Evolutionary conservation across 768 basidiomycete species (phyloP).

Genomic region (Tephrocybe sp.): DNA sequence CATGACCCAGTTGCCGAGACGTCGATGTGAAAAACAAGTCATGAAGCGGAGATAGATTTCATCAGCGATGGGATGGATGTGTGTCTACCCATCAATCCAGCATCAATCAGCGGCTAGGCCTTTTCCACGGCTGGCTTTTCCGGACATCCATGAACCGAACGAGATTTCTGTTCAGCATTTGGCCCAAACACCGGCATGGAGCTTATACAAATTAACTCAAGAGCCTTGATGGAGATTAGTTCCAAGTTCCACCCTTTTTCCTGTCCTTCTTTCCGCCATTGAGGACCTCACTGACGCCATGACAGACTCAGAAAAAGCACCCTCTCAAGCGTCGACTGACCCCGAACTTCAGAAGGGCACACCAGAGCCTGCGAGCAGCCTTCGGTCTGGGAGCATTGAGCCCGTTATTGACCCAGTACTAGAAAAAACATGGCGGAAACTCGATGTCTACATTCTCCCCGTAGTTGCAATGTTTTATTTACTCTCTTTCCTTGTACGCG

Average conservation of each 20-base stretch:
- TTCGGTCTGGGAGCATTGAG: conserved; percentile 18
- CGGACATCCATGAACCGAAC: no score
- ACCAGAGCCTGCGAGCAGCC: conserved; percentile 22
- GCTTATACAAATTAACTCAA: no score
- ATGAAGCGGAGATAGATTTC: no score
- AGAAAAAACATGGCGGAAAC: conserved; percentile 37
- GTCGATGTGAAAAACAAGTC: no score
- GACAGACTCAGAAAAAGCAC: conserved; percentile 24
- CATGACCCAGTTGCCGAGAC: no score
- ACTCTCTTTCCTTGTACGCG: conserved; percentile 36
- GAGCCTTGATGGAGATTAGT: no score
- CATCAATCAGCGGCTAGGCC: no score
- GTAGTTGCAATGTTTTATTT: conserved; percentile 36
- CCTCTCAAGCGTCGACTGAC: conserved; percentile 23
- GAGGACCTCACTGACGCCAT: not conserved
- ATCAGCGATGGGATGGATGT: no score
- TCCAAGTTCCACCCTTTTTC: not conserved
- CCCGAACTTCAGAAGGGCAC: conserved; percentile 32
- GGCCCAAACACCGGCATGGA: not conserved
- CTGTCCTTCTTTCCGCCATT: not conserved
- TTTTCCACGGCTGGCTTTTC: no score
- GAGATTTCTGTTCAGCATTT: no score
- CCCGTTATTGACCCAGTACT: conserved; percentile 27
- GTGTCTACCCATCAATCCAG: no score
- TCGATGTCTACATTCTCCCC: conserved; percentile 37